Conservation (phyloP, 139 green algal genomes). For the Pycnococcus provasolii region DNA sequence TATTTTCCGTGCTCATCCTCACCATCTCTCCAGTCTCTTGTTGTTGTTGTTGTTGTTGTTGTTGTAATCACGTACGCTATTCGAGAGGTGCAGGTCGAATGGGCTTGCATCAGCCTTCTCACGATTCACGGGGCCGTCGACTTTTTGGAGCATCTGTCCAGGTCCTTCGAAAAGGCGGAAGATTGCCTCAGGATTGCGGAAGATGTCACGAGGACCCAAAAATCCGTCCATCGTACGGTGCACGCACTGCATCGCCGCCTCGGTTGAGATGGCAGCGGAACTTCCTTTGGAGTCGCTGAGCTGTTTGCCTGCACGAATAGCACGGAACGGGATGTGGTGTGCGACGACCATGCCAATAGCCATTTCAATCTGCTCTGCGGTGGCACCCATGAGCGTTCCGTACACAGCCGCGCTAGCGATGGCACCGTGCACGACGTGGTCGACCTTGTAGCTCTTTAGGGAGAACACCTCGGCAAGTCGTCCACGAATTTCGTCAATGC, state of each 20-base stretch:
- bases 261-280: constrained; percentile 2
- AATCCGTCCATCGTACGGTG: constrained; percentile 8
- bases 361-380: constrained; percentile 13
- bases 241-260: constrained; percentile 8
- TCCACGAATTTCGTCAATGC: constrained; percentile 7
- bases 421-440: constrained; percentile 16
- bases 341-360: constrained; percentile 10
- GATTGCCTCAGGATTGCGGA: constrained; percentile 17
- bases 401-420: constrained; percentile 11
- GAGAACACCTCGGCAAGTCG: constrained; percentile 14
- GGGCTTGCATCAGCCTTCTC: constrained; percentile 1
- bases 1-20: no score
- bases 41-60: no score
- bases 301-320: constrained; percentile 14
- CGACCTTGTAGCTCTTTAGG: constrained; percentile 18
- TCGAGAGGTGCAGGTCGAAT: constrained; percentile 7
- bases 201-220: constrained; percentile 12
- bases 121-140: neutral
- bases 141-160: constrained; percentile 12
- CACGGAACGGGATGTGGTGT: constrained; percentile 13
- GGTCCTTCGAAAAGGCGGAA: constrained; percentile 17
- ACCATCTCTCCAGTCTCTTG: no score
- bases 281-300: constrained; percentile 10
- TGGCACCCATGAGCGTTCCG: constrained; percentile 5
- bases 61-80: neutral